Evolutionary conservation across 768 basidiomycete genomes (phyloP).

Genomic region (Termitomyces sp.): DNA sequence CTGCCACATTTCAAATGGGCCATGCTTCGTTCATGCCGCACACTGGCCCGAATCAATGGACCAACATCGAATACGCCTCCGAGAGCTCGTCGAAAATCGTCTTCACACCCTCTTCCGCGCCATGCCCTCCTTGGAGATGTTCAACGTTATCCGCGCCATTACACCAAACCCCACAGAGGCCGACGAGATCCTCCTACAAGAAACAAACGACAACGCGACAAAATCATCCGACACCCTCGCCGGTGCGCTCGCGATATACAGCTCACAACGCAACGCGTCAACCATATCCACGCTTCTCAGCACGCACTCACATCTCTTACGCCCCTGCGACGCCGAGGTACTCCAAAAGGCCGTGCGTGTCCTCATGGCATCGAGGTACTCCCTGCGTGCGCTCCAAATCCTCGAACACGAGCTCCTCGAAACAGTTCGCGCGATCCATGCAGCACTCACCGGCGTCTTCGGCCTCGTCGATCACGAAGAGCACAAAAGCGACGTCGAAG

Average conservation of each 20-base stretch:
- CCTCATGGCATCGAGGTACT: constrained; percentile 25
- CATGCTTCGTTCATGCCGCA: constrained; percentile 30
- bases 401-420: constrained; percentile 50
- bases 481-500: constrained; percentile 33
- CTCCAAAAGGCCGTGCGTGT: constrained; percentile 40
- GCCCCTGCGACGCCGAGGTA: constrained; percentile 45
- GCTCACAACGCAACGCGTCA: constrained; percentile 26
- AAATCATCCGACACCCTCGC: constrained; percentile 45
- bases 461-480: constrained; percentile 35
- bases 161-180: constrained; percentile 29
- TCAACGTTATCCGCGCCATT: constrained; percentile 12
- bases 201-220: constrained; percentile 36
- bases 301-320: constrained; percentile 48
- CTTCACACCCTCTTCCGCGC: constrained; percentile 42
- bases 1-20: constrained; percentile 16
- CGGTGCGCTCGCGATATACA: constrained; percentile 49
- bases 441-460: constrained; percentile 41
- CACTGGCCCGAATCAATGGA: constrained; percentile 49
- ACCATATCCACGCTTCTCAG: constrained; percentile 37
- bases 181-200: constrained; percentile 11
- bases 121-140: neutral
- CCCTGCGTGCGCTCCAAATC: constrained; percentile 32
- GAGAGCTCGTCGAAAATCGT: constrained; percentile 36
- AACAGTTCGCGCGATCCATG: constrained; percentile 33
- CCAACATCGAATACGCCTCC: constrained; percentile 32